Conservation (phyloP, 352 stramenopile species). For the Globisporangium recalcitrans region DNA sequence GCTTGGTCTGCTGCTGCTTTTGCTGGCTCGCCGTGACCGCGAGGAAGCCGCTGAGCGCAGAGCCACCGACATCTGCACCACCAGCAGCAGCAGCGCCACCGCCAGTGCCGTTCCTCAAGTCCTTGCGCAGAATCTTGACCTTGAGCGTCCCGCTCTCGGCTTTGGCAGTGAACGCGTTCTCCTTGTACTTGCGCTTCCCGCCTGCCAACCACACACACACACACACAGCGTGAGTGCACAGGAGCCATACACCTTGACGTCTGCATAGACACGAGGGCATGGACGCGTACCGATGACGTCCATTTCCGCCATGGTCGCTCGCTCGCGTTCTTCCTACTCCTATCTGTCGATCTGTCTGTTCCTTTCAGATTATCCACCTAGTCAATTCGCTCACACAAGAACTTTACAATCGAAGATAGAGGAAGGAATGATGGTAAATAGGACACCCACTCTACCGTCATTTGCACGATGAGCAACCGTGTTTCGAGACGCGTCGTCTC, state of each 20-base stretch:
- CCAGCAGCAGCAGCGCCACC: neutral
- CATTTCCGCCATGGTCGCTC: constrained; percentile 12
- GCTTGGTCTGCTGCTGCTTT: constrained; percentile 1
- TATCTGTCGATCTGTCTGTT: neutral
- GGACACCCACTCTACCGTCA: neutral
- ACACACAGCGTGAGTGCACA: neutral
- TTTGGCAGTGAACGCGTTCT: constrained; percentile 71
- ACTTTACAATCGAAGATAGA: neutral
- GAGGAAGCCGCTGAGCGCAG: constrained; percentile 10
- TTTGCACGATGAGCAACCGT: neutral
- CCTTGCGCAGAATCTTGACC: constrained; percentile 76
- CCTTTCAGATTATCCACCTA: too few species aligned
- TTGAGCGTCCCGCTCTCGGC: constrained; percentile 68
- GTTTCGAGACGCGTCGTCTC: neutral
- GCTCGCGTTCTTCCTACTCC: neutral
- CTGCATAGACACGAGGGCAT: neutral
- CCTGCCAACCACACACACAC: constrained; percentile 14
- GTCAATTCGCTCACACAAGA: neutral
- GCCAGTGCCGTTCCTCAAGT: constrained; percentile 14
- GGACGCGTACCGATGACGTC: constrained; percentile 15
- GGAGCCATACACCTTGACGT: neutral
- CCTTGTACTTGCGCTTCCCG: constrained; percentile 69
- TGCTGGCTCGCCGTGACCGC: neutral
- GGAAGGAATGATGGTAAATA: constrained; percentile 4
- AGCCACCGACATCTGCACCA: neutral